Base-by-base conservation (phyloP, 805 yeast species). In the Candida fluviatilis region DNA sequence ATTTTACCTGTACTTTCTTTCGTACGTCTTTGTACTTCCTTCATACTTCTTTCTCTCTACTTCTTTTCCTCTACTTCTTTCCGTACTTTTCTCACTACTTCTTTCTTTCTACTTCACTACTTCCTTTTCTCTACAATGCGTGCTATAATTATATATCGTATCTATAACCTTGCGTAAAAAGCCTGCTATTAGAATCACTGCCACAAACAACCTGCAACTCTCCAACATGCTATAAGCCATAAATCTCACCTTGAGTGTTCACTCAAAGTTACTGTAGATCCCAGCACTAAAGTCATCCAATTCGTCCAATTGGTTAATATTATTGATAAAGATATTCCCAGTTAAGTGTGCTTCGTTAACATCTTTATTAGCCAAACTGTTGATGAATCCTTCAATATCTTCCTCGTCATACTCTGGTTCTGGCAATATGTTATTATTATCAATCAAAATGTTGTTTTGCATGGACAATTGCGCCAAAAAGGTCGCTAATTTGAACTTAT, bases 271-370 rank as follows among this genome's bases (percentile, higher is more conserved):
- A 14, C 95, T 83, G 58, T 90, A 90, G 6, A 90, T 90, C 48
- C 88, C 74, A 4, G 97, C 97, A 62, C 95, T 82, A 48, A 90
- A 73, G 43, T 88, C 96, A 47, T 86, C 95, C 40, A 90, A 71
- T 46, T 81, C 88, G 13, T 76, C 80, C 23, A 61, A 49, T 28
- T 57, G 61, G 48, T 64, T 65, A 40, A 66, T 45, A 37, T 44
- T 57, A 48, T 63, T 66, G 25, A 68, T 51, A 46, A 58, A 68
- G 12, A 57, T 52, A 43, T 68, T 68, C 10, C 73, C 74, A 1
- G 59, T 40, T 15, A 54, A 41, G 30, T 58, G 58, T 6, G 40
- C 39, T 7, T 45, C 38, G 10, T 37, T 34, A 15, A 23, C 35
- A 4, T 39, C 49, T 8, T 31, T 21, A 34, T 35, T 37, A 15